Base-by-base conservation (phyloP, 371 early-diverging fungal genomes). In the Syncephalastrum racemosum region DNA sequence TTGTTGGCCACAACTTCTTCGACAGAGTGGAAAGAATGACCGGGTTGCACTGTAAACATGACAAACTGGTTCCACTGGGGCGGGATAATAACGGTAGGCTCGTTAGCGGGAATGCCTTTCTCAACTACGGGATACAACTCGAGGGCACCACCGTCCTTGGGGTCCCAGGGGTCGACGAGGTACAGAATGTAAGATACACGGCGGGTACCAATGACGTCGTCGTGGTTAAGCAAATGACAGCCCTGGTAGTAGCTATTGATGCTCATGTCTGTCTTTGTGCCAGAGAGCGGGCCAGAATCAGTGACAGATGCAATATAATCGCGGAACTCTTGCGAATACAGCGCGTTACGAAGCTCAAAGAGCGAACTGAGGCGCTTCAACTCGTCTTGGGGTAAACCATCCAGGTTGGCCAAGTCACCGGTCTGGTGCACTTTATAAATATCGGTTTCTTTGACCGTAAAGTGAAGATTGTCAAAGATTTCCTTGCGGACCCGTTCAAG, bases 161-260 rank as follows among this genome's bases (percentile, higher is more conserved):
- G 77, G 24, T 68, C 53, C 89, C 90, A 89, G 1, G 87, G 86
- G 40, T 87, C 87, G 0, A 87, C 79, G 71, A 91, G 61, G 62
- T 91, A 91, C 42, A 91, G 62, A 50, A 91, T 91, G 59, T 81
- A 91, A 5, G 87, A 86, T 3, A 91, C 83, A 22, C 83, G 73
- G 6, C 91, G 81, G 19, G 89, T 86, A 2, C 88, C 89, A 63
- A 91, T 91, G 6, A 88, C 89, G 64, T 91, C 91, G 78, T 91
- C 91, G 56, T 91, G 91, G 54, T 84, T 81, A 27, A 91, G 66
- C 45, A 91, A 68, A 58, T 90, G 89, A 66, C 89, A 90, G 6
- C 90, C 86, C 31, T 75, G 67, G 36, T 72, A 75, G 61, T 82
- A 86, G 36, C 72, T 72, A 54, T 85, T 86, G 50, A 81, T 77